phyloP scores from a whole-genome alignment of 805 yeast genomes.

The Zygosaccharomyces bisporus region DNA sequence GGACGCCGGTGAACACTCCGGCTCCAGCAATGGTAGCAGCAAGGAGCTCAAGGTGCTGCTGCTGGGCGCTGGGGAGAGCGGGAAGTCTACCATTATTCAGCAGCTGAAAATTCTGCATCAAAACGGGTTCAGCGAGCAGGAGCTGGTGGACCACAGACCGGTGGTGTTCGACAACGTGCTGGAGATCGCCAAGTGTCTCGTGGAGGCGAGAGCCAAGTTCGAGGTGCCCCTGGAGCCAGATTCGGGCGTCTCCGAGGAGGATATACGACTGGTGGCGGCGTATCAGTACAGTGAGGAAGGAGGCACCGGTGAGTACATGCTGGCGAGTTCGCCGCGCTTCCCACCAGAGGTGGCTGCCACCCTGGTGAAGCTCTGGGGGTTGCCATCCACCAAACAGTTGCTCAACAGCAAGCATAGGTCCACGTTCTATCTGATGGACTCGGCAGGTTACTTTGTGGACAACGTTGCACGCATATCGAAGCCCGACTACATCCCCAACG shows the following conservation, averaged over 20 bases:
- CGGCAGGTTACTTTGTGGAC: slow-evolving; percentile 73
- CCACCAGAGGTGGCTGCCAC: slow-evolving; percentile 46
- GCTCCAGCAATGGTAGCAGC: slow-evolving; percentile 9
- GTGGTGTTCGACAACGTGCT: slow-evolving; percentile 73
- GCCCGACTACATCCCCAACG: slow-evolving; percentile 64
- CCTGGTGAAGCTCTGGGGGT: slow-evolving; percentile 51
- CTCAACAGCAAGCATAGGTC: slow-evolving; percentile 54
- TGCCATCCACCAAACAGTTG: slow-evolving; percentile 55
- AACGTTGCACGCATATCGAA: slow-evolving; percentile 53
- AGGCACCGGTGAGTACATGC: slow-evolving; percentile 9
- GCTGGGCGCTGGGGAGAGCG: slow-evolving; percentile 70
- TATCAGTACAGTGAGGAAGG: slow-evolving; percentile 6
- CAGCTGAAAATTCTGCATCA: slow-evolving; percentile 36
- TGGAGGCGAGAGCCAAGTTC: slow-evolving; percentile 60
- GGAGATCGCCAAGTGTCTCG: slow-evolving; percentile 69
- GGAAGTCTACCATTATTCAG: slow-evolving; percentile 41
- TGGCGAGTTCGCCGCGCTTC: slow-evolving; percentile 37
- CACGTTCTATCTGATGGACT: slow-evolving; percentile 79
- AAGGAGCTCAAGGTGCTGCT: slow-evolving; percentile 56
- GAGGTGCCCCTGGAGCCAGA: slow-evolving; percentile 33
- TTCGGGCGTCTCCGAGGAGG: slow-evolving; percentile 33
- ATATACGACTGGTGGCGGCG: slow-evolving; percentile 15
- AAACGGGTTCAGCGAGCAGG: slow-evolving; percentile 45
- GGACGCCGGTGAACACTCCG: background rate
- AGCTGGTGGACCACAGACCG: slow-evolving; percentile 68